phyloP scores from a whole-genome alignment of 2,329 filamentous ascomycete species.

The Xylaria polymorpha region DNA sequence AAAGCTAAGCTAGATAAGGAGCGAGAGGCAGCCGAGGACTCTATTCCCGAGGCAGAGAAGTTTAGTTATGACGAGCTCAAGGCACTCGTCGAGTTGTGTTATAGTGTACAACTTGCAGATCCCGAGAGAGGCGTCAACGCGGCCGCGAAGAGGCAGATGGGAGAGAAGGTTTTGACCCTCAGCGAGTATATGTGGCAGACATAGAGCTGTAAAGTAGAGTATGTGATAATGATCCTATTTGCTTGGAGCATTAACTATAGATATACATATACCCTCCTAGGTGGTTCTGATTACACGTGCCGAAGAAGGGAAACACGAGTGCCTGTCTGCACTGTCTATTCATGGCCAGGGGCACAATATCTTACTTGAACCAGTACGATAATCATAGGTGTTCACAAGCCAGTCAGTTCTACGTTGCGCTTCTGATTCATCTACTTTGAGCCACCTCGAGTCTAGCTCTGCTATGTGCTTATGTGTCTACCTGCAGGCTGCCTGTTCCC shows the following conservation, averaged over 20 bases:
- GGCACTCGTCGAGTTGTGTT: slow-evolving; percentile 73
- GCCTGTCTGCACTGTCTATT: not conserved
- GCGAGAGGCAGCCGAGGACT: slow-evolving; percentile 49
- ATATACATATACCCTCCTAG: not conserved
- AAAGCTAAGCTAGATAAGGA: slow-evolving; percentile 65
- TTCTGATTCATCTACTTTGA: not conserved
- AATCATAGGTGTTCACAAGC: not conserved
- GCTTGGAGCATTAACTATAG: not conserved
- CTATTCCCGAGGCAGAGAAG: slow-evolving; percentile 53
- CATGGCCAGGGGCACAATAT: not conserved
- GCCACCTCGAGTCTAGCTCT: not conserved
- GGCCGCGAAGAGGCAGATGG: slow-evolving; percentile 75
- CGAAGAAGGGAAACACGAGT: no score
- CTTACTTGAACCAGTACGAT: not conserved
- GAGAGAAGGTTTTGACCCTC: slow-evolving; percentile 75
- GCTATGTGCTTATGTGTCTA: not conserved
- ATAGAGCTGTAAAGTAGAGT: slow-evolving; percentile 39
- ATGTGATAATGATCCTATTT: not conserved
- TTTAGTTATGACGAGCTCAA: slow-evolving; percentile 76
- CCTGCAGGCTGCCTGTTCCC: not conserved
- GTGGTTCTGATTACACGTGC: not conserved
- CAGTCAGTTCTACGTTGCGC: not conserved
- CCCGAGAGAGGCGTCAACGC: slow-evolving; percentile 75
- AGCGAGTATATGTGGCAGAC: slow-evolving; percentile 79
- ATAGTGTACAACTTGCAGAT: slow-evolving; percentile 73